These are phyloP conservation scores for Penicillium antarcticum DNA, from an alignment of 495 filamentous ascomycete species.

Conservation along the genomic window DNA sequence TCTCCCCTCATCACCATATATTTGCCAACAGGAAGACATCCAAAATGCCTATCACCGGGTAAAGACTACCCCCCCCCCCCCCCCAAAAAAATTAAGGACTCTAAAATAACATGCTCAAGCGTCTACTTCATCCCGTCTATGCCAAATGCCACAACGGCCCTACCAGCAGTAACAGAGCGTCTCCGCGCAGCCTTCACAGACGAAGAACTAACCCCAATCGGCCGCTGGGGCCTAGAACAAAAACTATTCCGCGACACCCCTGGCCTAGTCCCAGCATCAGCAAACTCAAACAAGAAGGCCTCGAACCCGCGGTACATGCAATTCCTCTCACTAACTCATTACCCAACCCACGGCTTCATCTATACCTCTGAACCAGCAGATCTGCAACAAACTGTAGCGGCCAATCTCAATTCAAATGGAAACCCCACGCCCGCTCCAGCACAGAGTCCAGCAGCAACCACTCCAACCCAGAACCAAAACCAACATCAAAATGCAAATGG, in stretches of 20 bases:
- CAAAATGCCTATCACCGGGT: conserved; percentile 36
- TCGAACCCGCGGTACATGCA: conserved; percentile 40
- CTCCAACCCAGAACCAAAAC: not conserved
- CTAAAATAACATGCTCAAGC: conserved; percentile 17
- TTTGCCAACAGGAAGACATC: not conserved
- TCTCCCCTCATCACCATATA: not conserved
- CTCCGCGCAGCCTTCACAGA: conserved; percentile 38
- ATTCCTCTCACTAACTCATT: conserved; percentile 41
- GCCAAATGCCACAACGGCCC: conserved; percentile 37
- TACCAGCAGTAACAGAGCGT: conserved; percentile 36
- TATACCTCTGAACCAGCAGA: conserved; percentile 38
- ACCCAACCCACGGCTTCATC: conserved; percentile 41
- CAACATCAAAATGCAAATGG: not conserved
- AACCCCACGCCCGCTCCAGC: not conserved
- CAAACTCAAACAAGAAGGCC: conserved; percentile 22
- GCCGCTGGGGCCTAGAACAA: conserved; percentile 43
- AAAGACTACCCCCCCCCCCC: not conserved
- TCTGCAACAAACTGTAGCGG: not conserved
- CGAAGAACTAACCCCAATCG: conserved; percentile 33
- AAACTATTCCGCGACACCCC: conserved; percentile 47
- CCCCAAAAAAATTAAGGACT: not conserved
- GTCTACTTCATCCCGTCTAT: conserved; percentile 48
- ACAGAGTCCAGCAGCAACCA: not conserved
- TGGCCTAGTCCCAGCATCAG: conserved; percentile 34
- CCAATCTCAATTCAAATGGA: too few species aligned